Evolutionary conservation across 805 yeast genomes (phyloP), one percentile per base, ranked within the genome.

Genomic region (Sugiyamaella mastotermitis): DNA sequence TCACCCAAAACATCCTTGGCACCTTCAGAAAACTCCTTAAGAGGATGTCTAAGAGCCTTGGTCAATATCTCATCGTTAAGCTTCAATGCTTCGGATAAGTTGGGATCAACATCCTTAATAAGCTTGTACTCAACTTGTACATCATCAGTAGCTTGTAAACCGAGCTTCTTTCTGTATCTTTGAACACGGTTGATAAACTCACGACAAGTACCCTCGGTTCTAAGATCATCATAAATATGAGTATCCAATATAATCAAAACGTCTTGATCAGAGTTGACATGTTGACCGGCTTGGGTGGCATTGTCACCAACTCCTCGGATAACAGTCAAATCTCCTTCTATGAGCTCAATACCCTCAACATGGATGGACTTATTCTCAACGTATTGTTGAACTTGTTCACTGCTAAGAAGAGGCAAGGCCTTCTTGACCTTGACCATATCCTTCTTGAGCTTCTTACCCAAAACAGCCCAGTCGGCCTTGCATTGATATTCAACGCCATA

Each of bases 381-480:
- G 58, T 80, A 92, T 22, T 65, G 58, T 64, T 83, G 84, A 35
- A 92, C 96, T 42, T 86, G 88, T 11, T 71, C 83, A 8, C 97
- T 82, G 15, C 90, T 66, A 36, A 92, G 74, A 7, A 57, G 57
- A 47, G 97, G 97, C 52, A 92, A 73, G 13, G 94, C 97, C 56
- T 80, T 94, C 73, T 90, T 94, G 44, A 92, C 98, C 62, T 77
- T 80, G 68, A 83, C 86, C 45, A 84, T 94, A 54, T 88, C 97
- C 60, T 80, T 79, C 78, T 87, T 90, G 64, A 92, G 76, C 66
- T 92, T 92, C 74, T 90, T 92, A 68, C 99, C 99, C 51, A 92
- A 74, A 15, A 87, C 85, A 42, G 97, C 95, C 98, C 99, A 92
- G 69, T 92, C 99, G 34, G 98, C 98, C 62, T 84, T 94, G 30